Percentiles rank a stretch among this genome's conserved stretches.
phyloP scores from a whole-genome alignment of 108 stramenopile species.

The Cyclostephanos invisitatus region DNA sequence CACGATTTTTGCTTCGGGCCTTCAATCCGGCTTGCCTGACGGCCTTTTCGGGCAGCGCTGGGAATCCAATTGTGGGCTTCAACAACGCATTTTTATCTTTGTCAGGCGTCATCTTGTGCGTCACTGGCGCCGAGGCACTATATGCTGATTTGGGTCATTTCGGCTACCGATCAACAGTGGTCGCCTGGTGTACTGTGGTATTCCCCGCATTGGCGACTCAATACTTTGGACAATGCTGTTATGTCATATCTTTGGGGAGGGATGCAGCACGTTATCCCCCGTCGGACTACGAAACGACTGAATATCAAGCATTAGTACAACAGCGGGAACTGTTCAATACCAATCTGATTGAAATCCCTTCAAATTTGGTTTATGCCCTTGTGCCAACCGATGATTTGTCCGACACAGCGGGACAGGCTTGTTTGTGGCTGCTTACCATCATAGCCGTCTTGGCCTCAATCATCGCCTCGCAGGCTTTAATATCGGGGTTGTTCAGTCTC shows the following conservation, averaged over 20 bases:
- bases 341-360: neutral
- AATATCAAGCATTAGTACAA: conserved; percentile 5
- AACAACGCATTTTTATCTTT: neutral
- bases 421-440: conserved; percentile 4
- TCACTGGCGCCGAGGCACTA: neutral
- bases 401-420: neutral
- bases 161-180: neutral
- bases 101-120: neutral
- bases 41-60: neutral
- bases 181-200: neutral
- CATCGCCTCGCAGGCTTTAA: conserved; percentile 1
- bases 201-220: conserved; percentile 8
- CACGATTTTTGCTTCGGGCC: neutral
- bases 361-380: neutral
- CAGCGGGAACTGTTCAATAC: neutral
- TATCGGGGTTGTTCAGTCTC: neutral
- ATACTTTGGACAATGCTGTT: conserved; percentile 4
- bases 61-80: conserved; percentile 3
- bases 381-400: neutral
- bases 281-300: neutral
- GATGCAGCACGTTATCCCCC: neutral
- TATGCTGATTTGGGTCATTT: conserved; percentile 11
- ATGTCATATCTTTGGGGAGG: neutral
- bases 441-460: neutral
- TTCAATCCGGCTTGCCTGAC: neutral